Percentiles rank a stretch among this genome's conserved stretches.
These are phyloP conservation scores for Suaeda aralocaspica DNA, from an alignment of 148 eudicot species.

Conservation along the genomic window DNA sequence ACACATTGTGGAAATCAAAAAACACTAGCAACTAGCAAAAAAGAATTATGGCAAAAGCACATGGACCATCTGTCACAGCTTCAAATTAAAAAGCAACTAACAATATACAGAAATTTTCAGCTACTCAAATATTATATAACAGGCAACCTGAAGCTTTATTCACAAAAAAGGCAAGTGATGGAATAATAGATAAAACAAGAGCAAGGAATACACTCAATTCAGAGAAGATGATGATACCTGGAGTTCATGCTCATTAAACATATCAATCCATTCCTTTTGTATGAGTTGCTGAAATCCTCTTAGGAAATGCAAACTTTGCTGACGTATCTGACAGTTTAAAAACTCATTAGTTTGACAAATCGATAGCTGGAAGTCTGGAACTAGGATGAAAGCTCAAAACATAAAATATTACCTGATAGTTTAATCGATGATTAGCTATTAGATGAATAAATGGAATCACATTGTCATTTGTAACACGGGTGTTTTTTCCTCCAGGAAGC, in stretches of 20 bases:
- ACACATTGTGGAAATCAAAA: neutral
- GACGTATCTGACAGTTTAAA: constrained; percentile 66
- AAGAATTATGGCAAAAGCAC: neutral
- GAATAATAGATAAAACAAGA: neutral
- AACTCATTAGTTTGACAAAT: constrained; percentile 11
- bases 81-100: no score
- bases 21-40: no score
- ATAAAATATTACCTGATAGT: constrained; percentile 63
- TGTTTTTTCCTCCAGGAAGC: constrained; percentile 70
- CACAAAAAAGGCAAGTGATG: neutral
- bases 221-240: constrained; percentile 49
- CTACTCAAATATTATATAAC: neutral
- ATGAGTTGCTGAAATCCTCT: constrained; percentile 92
- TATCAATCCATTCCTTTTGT: constrained; percentile 91
- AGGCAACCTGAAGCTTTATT: neutral
- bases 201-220: neutral
- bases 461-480: constrained; percentile 82
- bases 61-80: neutral
- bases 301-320: constrained; percentile 82
- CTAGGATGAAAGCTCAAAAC: neutral
- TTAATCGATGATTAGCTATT: constrained; percentile 83
- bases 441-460: constrained; percentile 86
- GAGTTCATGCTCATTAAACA: constrained; percentile 98
- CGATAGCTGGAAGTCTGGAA: neutral
- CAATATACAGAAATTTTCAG: neutral